These are phyloP conservation scores for Debaryomyces hansenii DNA, from an alignment of 805 yeast species.

Conservation along the genomic window DNA sequence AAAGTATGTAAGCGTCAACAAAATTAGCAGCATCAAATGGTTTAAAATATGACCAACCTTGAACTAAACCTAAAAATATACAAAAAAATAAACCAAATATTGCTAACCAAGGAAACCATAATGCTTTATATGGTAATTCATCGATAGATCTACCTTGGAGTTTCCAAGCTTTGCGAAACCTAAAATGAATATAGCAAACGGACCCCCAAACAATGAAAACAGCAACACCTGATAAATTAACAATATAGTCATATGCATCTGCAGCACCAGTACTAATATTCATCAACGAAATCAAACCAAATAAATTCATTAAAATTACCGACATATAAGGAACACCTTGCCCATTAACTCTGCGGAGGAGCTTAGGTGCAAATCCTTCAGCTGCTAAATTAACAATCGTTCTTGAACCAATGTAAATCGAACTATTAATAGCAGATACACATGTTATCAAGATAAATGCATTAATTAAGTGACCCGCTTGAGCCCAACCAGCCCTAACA, in stretches of 20 bases:
- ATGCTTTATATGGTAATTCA: conserved; percentile 37
- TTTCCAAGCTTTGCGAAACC: conserved; percentile 51
- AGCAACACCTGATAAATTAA: conserved; percentile 59
- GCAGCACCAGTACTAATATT: conserved; percentile 58
- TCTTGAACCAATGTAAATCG: conserved; percentile 69
- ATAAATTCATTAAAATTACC: conserved; percentile 51
- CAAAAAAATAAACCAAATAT: conserved; percentile 50
- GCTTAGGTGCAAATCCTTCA: conserved; percentile 58
- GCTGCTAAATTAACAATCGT: conserved; percentile 64
- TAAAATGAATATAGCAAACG: conserved; percentile 53
- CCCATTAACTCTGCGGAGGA: conserved; percentile 51
- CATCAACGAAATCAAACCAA: conserved; percentile 59
- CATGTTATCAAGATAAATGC: conserved; percentile 65
- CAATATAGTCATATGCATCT: conserved; percentile 53
- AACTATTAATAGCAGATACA: conserved; percentile 67
- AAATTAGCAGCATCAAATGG: conserved; percentile 51
- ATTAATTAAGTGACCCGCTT: conserved; percentile 53
- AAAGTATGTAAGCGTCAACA: conserved; percentile 60
- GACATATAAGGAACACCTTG: conserved; percentile 68
- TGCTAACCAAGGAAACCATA: conserved; percentile 52
- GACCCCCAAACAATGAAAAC: conserved; percentile 65
- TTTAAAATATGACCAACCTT: conserved; percentile 64
- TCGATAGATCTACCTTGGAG: conserved; percentile 32
- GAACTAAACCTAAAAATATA: conserved; percentile 55
- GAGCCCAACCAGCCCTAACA: conserved; percentile 40